These are phyloP conservation scores for Knufia fluminis DNA, from an alignment of 2,329 filamentous ascomycete species.

Conservation along the genomic window DNA sequence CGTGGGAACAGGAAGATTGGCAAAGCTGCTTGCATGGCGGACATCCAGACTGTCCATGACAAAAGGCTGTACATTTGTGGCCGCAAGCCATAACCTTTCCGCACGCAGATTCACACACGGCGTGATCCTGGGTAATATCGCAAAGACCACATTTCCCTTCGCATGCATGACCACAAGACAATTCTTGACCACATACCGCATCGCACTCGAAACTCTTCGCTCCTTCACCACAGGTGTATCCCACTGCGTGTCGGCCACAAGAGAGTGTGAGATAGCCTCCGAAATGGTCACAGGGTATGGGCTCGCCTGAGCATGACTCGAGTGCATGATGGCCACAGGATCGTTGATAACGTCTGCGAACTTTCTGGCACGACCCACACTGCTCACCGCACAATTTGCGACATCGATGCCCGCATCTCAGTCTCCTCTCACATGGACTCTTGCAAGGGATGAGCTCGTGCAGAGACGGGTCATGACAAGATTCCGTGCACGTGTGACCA, in stretches of 20 bases:
- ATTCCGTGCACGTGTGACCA: constrained; percentile 46
- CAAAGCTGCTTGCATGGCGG: constrained; percentile 21
- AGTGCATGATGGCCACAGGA: constrained; percentile 18
- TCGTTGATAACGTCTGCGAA: neutral
- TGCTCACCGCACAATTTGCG: neutral
- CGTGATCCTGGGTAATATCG: constrained; percentile 2
- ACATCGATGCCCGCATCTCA: neutral
- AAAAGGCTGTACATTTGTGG: constrained; percentile 29
- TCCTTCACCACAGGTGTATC: constrained; percentile 15
- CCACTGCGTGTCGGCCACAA: constrained; percentile 18
- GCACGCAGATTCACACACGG: constrained; percentile 9
- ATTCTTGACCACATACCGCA: constrained; percentile 7
- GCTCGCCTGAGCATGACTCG: constrained; percentile 18
- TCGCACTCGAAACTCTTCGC: constrained; percentile 9
- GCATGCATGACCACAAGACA: constrained; percentile 16
- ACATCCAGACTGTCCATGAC: constrained; percentile 39
- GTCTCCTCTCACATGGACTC: constrained; percentile 15
- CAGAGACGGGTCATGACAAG: constrained; percentile 20
- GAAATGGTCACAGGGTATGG: constrained; percentile 13
- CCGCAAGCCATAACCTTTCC: constrained; percentile 15
- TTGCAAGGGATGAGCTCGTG: constrained; percentile 19
- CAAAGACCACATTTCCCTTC: constrained; percentile 12
- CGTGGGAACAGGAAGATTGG: too few species aligned
- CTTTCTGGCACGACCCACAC: neutral
- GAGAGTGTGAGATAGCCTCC: constrained; percentile 2